Evolutionary conservation across 1,284 basidiomycete genomes (phyloP).

Genomic region (Neolentinus lepideus): DNA sequence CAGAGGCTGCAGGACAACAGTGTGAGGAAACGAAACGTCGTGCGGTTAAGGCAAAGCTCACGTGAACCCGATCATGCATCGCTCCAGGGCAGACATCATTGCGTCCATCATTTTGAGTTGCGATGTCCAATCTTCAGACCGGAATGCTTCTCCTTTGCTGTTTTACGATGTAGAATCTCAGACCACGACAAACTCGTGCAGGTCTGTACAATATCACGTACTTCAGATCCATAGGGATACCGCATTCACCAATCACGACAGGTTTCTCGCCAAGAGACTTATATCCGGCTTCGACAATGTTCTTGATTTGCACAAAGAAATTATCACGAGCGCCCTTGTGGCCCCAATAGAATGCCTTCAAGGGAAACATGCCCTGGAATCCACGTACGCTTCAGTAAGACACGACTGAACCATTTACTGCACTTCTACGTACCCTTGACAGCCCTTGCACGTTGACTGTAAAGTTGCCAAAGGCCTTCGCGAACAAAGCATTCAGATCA

Average conservation of each 20-base stretch:
- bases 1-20: conserved; percentile 56
- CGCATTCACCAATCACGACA: conserved; percentile 84
- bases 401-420: neutral
- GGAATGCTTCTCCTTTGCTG: conserved; percentile 68
- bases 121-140: conserved; percentile 71
- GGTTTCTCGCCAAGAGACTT: conserved; percentile 70
- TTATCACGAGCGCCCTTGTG: conserved; percentile 75
- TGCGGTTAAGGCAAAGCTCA: conserved; percentile 31
- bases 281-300: conserved; percentile 64
- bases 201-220: conserved; percentile 30
- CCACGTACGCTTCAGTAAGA: neutral
- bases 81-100: conserved; percentile 72
- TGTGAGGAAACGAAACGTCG: conserved; percentile 1
- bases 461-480: conserved; percentile 76
- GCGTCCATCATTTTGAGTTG: conserved; percentile 88
- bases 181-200: neutral
- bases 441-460: conserved; percentile 88
- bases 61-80: conserved; percentile 74
- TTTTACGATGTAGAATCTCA: conserved; percentile 1
- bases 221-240: conserved; percentile 95
- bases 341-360: conserved; percentile 83
- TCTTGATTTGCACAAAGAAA: conserved; percentile 76
- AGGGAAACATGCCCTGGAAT: conserved; percentile 74
- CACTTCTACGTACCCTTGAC: conserved; percentile 48
- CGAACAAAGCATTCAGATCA: conserved; percentile 81